phyloP scores from a whole-genome alignment of 2,329 filamentous ascomycete species.

The Diplocarpon rosae region DNA sequence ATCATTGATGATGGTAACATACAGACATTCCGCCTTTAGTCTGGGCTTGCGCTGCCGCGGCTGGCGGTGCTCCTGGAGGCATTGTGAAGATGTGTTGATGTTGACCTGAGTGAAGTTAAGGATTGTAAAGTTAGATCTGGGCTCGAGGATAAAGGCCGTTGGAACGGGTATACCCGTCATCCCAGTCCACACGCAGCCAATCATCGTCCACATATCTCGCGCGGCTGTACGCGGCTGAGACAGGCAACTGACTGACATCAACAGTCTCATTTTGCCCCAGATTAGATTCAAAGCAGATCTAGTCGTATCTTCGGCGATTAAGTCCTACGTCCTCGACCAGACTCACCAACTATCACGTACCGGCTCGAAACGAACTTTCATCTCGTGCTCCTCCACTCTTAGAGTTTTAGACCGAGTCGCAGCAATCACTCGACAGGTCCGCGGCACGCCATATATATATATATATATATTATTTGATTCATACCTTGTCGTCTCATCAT shows the following conservation, averaged over 20 bases:
- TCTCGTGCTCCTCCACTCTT: too few relatives aligned
- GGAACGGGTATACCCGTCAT: background rate
- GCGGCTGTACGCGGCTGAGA: constrained; percentile 7
- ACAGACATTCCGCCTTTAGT: constrained; percentile 25
- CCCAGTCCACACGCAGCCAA: constrained; percentile 6
- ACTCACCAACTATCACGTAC: too few relatives aligned
- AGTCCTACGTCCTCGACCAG: background rate
- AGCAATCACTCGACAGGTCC: too few relatives aligned
- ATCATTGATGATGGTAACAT: constrained; percentile 9
- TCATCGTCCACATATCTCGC: constrained; percentile 3
- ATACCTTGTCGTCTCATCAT: too few relatives aligned
- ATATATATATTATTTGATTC: too few relatives aligned
- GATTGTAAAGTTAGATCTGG: background rate
- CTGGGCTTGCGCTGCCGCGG: constrained; percentile 22
- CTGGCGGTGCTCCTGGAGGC: constrained; percentile 25
- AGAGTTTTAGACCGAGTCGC: too few relatives aligned
- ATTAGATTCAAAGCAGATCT: background rate
- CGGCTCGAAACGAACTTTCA: too few relatives aligned
- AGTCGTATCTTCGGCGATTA: too few relatives aligned
- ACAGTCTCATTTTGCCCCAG: background rate
- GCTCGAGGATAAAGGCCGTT: background rate
- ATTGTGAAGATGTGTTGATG: constrained; percentile 17
- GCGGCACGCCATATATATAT: too few relatives aligned
- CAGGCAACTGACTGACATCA: background rate
- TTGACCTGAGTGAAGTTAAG: background rate